Evolutionary conservation across 345 rosid genomes (phyloP).

Genomic region (Salix brachista): DNA sequence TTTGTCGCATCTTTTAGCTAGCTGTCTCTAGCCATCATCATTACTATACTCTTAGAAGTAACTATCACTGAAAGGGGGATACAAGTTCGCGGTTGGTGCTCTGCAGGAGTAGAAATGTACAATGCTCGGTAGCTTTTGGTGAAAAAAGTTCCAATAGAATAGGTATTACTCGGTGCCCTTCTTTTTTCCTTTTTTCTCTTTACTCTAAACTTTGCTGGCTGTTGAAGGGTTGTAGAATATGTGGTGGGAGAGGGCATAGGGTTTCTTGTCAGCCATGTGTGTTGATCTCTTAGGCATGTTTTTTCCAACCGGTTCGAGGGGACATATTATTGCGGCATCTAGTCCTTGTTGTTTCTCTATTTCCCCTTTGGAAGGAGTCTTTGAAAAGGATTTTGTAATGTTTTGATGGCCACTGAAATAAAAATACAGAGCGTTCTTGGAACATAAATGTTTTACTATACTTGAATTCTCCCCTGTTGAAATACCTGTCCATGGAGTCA

Average conservation of each 20-base stretch:
- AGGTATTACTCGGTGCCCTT: conserved; percentile 25
- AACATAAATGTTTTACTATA: not conserved
- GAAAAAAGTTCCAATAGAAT: conserved; percentile 22
- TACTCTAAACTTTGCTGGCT: conserved; percentile 14
- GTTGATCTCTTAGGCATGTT: conserved; percentile 29
- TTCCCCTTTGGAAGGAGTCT: conserved; percentile 14
- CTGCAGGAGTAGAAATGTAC: conserved; percentile 28
- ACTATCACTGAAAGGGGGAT: conserved; percentile 29
- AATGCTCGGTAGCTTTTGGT: conserved; percentile 31
- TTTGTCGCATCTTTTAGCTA: conserved; percentile 15
- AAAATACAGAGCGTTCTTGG: not conserved
- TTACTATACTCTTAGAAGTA: conserved; percentile 28
- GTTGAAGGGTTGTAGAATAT: conserved; percentile 35
- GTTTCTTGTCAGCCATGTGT: conserved; percentile 6
- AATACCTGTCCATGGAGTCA: not conserved
- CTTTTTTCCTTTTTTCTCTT: not conserved
- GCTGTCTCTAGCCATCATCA: conserved; percentile 13
- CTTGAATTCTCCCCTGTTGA: not conserved
- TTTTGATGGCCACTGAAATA: conserved; percentile 17
- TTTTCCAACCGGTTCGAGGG: conserved; percentile 29
- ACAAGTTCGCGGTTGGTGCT: conserved; percentile 22
- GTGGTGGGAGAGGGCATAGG: conserved; percentile 26
- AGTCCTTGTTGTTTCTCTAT: conserved; percentile 2
- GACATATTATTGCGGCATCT: conserved; percentile 15
- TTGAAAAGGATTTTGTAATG: conserved; percentile 24